Evolutionary conservation across 768 basidiomycete genomes (phyloP).

Genomic region (Mrakia hoshinonis): DNA sequence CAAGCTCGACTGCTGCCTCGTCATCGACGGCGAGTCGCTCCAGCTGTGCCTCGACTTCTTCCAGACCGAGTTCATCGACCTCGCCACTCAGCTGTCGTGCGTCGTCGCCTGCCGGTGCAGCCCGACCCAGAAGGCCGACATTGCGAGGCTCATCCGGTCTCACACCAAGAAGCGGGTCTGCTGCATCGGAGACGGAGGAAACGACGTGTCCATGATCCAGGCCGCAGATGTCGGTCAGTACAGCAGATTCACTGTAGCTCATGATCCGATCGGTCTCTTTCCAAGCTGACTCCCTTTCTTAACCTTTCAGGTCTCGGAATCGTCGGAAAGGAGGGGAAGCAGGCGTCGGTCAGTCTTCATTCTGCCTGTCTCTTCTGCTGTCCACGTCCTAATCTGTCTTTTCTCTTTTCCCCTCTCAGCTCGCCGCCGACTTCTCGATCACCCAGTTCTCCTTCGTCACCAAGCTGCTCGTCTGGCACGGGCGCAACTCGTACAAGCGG

Average conservation of each 20-base stretch:
- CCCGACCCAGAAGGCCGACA: slow-evolving; percentile 97
- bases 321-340: slow-evolving; percentile 97
- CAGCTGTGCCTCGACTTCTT: slow-evolving; percentile 86
- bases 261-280: background rate
- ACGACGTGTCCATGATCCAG: slow-evolving; percentile 96
- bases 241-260: background rate
- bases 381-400: background rate
- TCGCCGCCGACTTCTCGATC: slow-evolving; percentile 94
- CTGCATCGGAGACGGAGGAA: slow-evolving; percentile 97
- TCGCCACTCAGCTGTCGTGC: slow-evolving; percentile 87
- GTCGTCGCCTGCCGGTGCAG: slow-evolving; percentile 98
- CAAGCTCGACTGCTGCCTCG: slow-evolving; percentile 92
- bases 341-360: slow-evolving; percentile 63
- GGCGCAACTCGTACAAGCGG: slow-evolving; percentile 95
- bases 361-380: background rate
- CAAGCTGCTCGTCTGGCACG: slow-evolving; percentile 96
- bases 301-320: slow-evolving; percentile 71
- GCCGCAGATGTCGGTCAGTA: slow-evolving; percentile 91
- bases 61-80: slow-evolving; percentile 89
- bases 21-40: slow-evolving; percentile 94
- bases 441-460: slow-evolving; percentile 93
- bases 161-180: slow-evolving; percentile 92
- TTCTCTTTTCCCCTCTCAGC: background rate
- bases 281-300: slow-evolving; percentile 33
- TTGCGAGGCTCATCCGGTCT: slow-evolving; percentile 80